Base-by-base conservation (phyloP, 2,329 filamentous ascomycete species). In the Alternaria sp. region DNA sequence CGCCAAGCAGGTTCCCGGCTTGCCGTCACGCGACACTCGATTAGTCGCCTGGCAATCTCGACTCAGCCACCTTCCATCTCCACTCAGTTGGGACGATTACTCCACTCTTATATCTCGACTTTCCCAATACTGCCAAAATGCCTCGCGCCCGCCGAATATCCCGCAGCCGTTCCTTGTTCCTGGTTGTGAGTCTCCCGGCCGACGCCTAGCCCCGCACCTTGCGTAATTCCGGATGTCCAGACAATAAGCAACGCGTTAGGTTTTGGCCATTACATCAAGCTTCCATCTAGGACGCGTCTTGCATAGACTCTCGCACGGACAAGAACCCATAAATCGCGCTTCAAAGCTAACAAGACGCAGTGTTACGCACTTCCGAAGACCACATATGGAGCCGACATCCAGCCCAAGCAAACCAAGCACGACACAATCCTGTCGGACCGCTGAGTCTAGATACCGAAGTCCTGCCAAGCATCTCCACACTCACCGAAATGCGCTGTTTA, bases 1-100 rank as follows among this genome's bases (percentile, higher is more conserved):
- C 21, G 61, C 58, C 58, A 61, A 61, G 56, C 46, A 47, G 53
- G 51, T 47, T 49, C 51, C 55, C 54, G 53, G 55, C 53, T 55
- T 37, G 26, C 56, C 60, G 56, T 63, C 60, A 65, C 59, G 55
- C 63, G 63, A 65, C 63, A 58, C 55, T 25, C 28, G 9, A 33
- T 53, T 62, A 58, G 60, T 54, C 55, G 60, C 47, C 55, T 62
- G 60, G 55, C 53, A 62, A 59, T 59, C 47, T 62, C 60, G 60
- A 63, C 60, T 63, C 60, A 63, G 61, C 57, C 59, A 62, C 55
- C 59, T 43, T 58, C 55, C 63, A 65, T 65, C 63, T 56, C 63
- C 59, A 65, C 63, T 55, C 55, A 37, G 59, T 58, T 57, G 49
- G 59, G 45, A 60, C 41, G 50, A 12, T 26, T 55, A 63, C 63